Percentiles rank a stretch among this genome's conserved stretches.
These are phyloP conservation scores for Penicillium griseofulvum DNA, from an alignment of 2,329 filamentous ascomycete genomes.

Conservation along the genomic window DNA sequence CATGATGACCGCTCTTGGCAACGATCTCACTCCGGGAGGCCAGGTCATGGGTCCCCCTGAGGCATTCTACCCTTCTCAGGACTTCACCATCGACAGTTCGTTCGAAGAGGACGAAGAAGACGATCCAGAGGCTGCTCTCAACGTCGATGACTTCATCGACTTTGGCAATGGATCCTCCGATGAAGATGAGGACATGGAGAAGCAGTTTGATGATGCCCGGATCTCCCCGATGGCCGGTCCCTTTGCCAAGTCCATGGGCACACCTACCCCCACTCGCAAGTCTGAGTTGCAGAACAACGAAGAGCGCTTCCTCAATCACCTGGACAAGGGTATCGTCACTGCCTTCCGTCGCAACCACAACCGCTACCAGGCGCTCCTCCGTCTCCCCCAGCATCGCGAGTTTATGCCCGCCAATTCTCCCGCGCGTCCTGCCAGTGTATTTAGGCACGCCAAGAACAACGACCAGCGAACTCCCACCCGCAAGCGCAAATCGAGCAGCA, in stretches of 20 bases:
- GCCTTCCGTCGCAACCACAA: slow-evolving; percentile 67
- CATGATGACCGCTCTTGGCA: slow-evolving; percentile 71
- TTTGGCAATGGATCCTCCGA: slow-evolving; percentile 61
- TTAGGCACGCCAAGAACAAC: slow-evolving; percentile 40
- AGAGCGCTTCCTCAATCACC: slow-evolving; percentile 61
- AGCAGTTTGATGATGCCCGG: slow-evolving; percentile 45
- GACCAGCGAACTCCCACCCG: slow-evolving; percentile 43
- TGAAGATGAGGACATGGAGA: slow-evolving; percentile 55
- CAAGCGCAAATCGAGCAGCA: slow-evolving; percentile 40
- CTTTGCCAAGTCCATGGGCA: slow-evolving; percentile 35
- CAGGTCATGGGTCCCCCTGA: slow-evolving; percentile 71
- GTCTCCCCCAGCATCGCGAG: slow-evolving; percentile 47
- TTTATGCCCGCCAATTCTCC: slow-evolving; percentile 47
- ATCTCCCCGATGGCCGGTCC: slow-evolving; percentile 49
- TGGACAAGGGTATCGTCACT: slow-evolving; percentile 70
- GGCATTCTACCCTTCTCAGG: slow-evolving; percentile 69
- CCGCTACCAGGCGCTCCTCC: slow-evolving; percentile 50
- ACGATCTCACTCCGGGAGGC: slow-evolving; percentile 50
- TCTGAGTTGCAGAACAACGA: slow-evolving; percentile 35
- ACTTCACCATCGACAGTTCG: slow-evolving; percentile 56
- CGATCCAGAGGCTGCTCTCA: slow-evolving; percentile 59
- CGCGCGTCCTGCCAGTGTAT: slow-evolving; percentile 43
- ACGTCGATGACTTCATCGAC: slow-evolving; percentile 71
- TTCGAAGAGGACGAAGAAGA: slow-evolving; percentile 63
- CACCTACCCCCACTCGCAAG: slow-evolving; percentile 37